These are phyloP conservation scores for Choanephora cucurbitarum DNA, from an alignment of 371 early-diverging fungal genomes.

Conservation along the genomic window DNA sequence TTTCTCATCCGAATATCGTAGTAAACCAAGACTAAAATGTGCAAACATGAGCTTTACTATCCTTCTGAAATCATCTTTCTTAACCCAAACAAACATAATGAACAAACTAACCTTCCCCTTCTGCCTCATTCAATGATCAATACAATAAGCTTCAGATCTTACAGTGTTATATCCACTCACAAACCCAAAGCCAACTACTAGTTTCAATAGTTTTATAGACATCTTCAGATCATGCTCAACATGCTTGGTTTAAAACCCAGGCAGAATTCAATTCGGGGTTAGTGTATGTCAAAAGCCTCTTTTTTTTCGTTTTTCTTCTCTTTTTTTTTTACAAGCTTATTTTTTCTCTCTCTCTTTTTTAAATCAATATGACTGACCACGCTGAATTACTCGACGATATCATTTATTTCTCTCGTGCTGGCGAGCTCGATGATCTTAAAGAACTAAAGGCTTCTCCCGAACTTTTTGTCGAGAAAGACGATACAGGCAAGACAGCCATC, in stretches of 20 bases:
- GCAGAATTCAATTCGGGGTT: background rate
- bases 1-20: no score
- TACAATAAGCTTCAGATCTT: no score
- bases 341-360: background rate
- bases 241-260: background rate
- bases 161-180: no score
- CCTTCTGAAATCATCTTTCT: no score
- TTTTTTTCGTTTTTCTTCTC: conserved; percentile 1
- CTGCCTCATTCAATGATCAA: no score
- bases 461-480: conserved; percentile 42
- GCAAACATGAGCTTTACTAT: no score
- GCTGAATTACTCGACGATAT: conserved; percentile 54
- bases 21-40: no score
- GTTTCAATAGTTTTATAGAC: no score
- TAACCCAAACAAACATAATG: no score
- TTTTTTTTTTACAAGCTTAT: conserved; percentile 1
- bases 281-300: conserved; percentile 7
- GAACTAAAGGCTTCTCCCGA: conserved; percentile 43
- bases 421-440: conserved; percentile 75
- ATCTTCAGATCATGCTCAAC: no score
- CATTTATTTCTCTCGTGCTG: conserved; percentile 73
- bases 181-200: no score
- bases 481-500: conserved; percentile 73
- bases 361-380: conserved; percentile 16
- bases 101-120: no score